Percentiles rank a stretch among this genome's conserved stretches.
phyloP scores from a whole-genome alignment of 345 rosid genomes.

The Viola odorata region DNA sequence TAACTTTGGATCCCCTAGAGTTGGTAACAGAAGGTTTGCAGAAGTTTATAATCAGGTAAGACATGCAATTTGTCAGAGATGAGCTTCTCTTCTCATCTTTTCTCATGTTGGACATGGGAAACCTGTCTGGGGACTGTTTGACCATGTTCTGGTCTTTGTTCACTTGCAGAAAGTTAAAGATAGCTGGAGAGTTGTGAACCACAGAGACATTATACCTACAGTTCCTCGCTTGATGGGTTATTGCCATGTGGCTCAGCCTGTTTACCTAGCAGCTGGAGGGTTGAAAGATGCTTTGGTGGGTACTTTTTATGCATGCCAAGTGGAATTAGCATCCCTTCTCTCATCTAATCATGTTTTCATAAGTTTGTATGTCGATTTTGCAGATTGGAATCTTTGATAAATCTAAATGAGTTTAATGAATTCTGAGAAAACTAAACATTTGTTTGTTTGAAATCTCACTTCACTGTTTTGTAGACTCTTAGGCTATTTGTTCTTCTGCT shows the following conservation, averaged over 20 bases:
- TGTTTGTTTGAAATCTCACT: too few species aligned
- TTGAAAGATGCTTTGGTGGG: conserved; percentile 58
- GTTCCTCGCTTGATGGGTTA: conserved; percentile 96
- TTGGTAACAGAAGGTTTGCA: conserved; percentile 85
- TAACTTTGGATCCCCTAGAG: conserved; percentile 96
- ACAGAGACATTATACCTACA: conserved; percentile 96
- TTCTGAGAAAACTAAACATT: too few species aligned
- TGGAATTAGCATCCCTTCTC: too few species aligned
- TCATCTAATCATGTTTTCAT: too few species aligned
- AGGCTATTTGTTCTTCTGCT: too few species aligned
- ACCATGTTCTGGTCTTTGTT: conserved; percentile 4
- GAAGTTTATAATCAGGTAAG: conserved; percentile 80
- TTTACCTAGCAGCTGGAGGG: conserved; percentile 72
- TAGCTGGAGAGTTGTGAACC: conserved; percentile 95
- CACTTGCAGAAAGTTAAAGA: conserved; percentile 74
- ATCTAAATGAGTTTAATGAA: too few species aligned
- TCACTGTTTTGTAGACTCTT: too few species aligned
- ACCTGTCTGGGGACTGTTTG: neutral
- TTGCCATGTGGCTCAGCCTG: conserved; percentile 91
- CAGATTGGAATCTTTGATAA: too few species aligned
- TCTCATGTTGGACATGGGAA: neutral
- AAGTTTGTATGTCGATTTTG: too few species aligned
- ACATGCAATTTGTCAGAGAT: conserved; percentile 25
- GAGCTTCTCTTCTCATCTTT: neutral
- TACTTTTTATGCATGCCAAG: neutral